Evolutionary conservation across 2,329 filamentous ascomycete species (phyloP), one percentile per base, ranked within the genome.

Genomic region (Bipolaris bicolor): DNA sequence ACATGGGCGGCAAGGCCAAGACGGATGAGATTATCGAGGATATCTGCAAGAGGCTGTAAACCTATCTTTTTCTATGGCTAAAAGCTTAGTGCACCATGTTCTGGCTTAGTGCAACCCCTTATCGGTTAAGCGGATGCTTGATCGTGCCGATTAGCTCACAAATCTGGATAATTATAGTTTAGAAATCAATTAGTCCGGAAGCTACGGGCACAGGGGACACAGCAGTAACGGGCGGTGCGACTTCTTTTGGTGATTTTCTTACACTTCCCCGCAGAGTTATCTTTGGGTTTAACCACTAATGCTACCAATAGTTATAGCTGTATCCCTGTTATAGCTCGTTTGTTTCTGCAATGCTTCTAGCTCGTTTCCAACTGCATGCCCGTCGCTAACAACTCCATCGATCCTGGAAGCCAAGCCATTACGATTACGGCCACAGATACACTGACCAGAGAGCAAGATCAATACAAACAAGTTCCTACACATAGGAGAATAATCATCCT

Each of bases 1-100:
- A 99, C 75, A 83, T 99, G 74, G 94, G 95, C 51, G 95, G 95
- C 44, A 90, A 84, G 69, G 91, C 93, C 47, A 90, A 85, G 65
- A 98, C 95, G 4, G 85, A 91, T 67, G 86, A 98, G 80, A 92
- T 98, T 31, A 82, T 97, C 45, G 84, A 90, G 70, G 94, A 98
- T 78, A 89, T 98, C 49, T 83, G 97, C 65, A 90, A 83, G 82
- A 87, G 90, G 72, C 77, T 97, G 79, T 97, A 89, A 40, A 18
- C 6, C 5, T 22, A 9, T 31, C 13, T 31, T 9, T 26, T 26
- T 20, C 20, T 31, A 11, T 31, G 10, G 29, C 29, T 13, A n/a
- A 43, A 26, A 43, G 4, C 15, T 15, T n/a, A 9, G 22, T 15
- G 13, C n/a, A 7, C 2, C 22, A 26, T 26, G 20, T 29, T 9